These are phyloP conservation scores for Alternaria arbusti DNA, from an alignment of 2,329 filamentous ascomycete species.

Conservation along the genomic window DNA sequence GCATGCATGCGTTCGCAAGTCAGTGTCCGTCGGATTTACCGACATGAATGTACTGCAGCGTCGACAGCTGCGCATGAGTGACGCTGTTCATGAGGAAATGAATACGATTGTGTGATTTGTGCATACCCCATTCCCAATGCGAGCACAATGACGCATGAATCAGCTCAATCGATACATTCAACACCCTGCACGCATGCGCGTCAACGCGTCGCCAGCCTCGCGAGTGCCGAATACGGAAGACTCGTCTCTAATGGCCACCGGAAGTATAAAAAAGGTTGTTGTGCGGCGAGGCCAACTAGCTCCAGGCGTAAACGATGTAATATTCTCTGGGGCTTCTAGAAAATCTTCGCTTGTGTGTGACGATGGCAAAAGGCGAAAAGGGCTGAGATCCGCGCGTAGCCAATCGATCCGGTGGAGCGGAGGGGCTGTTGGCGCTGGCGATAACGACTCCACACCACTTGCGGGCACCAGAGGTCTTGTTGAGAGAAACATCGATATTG, in stretches of 20 bases:
- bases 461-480: background rate
- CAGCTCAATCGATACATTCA: background rate
- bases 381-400: background rate
- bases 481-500: slow-evolving; percentile 1
- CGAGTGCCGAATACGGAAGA: background rate
- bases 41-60: background rate
- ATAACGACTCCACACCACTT: slow-evolving; percentile 1
- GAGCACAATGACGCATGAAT: background rate
- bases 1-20: slow-evolving; percentile 3
- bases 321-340: slow-evolving; percentile 1
- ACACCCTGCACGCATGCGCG: slow-evolving; percentile 7
- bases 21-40: background rate
- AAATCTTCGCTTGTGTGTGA: background rate
- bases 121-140: background rate
- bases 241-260: background rate
- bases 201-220: slow-evolving; percentile 1
- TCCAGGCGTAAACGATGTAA: background rate
- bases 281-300: background rate
- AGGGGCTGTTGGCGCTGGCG: background rate
- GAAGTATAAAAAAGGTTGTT: background rate
- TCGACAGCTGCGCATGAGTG: slow-evolving; percentile 5
- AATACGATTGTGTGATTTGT: background rate
- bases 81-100: background rate
- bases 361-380: background rate
- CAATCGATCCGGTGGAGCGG: slow-evolving; percentile 1